Evolutionary conservation across 331 rosid species (phyloP), one percentile per base, ranked within the genome.

Genomic region (Stylosanthes scabra): DNA sequence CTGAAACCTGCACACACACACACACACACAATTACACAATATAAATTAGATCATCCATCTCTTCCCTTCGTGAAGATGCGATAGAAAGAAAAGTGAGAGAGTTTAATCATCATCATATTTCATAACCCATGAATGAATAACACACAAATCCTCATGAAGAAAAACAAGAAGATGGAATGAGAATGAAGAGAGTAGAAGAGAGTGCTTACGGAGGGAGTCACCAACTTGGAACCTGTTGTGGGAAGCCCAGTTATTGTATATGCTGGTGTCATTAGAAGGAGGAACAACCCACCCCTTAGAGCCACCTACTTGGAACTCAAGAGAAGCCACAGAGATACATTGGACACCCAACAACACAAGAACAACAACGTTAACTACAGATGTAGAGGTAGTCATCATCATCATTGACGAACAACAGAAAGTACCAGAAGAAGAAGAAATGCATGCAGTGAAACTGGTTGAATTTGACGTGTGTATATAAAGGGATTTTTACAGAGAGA

Each of bases 231-330:
- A 94, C 72, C 97, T 79, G 80, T 88, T 85, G 75, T 77, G 74
- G 1, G 97, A 88, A 77, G 98, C 97, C 98, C 98, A 94, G 8
- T 75, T 79, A 60, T 86, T 91, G 88, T 81, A 91, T 82, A 78
- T 39, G 58, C 83, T 66, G 76, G 71, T 88, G 82, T 87, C 88
- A 63, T 91, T 91, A 39, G 85, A 9, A 0, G 89, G 85, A 8
- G 99, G 97, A 8, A 94, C 91, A 7, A 75, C 68, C 99, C 97
- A 94, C 9, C 91, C 96, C 50, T 80, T 68, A 49, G 71, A 11
- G 70, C 81, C 96, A 47, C 97, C 99, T 2, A 89, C 99, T 76
- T 87, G 85, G 84, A 83, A 94, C 78, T 91, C 91, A 3, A 73
- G 72, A 51, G 88, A 80, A 42, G 78, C 79, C 16, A 76, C 86